phyloP scores from a whole-genome alignment of 2,329 filamentous ascomycete genomes.

The Talaromyces sp. region DNA sequence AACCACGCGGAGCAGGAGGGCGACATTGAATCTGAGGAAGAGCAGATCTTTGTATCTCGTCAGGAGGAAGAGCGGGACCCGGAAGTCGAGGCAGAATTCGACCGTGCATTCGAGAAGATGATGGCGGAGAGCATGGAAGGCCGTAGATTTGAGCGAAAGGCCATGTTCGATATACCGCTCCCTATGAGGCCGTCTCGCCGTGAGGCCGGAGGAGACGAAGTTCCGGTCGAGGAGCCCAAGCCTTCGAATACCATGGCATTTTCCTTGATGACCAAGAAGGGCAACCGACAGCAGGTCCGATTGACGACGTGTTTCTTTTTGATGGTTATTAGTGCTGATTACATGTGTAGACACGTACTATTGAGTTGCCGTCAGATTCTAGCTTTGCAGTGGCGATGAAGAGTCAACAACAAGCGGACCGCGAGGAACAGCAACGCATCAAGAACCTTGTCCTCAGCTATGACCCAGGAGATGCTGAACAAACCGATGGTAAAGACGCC shows the following conservation, averaged over 20 bases:
- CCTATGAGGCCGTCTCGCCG: conserved; percentile 71
- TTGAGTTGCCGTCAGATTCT: conserved; percentile 80
- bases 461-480: conserved; percentile 76
- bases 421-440: conserved; percentile 95
- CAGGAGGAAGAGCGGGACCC: conserved; percentile 87
- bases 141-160: conserved; percentile 90
- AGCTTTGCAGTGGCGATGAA: conserved; percentile 96
- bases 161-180: conserved; percentile 93
- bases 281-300: conserved; percentile 83
- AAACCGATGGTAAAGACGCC: conserved; percentile 64
- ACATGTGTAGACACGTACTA: conserved; percentile 68
- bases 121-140: conserved; percentile 97
- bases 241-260: conserved; percentile 79
- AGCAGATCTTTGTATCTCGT: conserved; percentile 85
- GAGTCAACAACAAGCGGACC: conserved; percentile 87
- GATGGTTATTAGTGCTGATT: conserved; percentile 14
- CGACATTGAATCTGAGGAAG: conserved; percentile 73
- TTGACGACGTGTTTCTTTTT: not conserved
- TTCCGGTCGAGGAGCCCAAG: conserved; percentile 27
- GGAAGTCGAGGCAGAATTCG: conserved; percentile 93
- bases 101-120: conserved; percentile 95
- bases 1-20: conserved; percentile 43
- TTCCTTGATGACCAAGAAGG: conserved; percentile 89
- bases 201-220: conserved; percentile 46
- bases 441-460: conserved; percentile 97